Evolutionary conservation across 305 asterid genomes (phyloP).

Genomic region (Fraxinus ornus): DNA sequence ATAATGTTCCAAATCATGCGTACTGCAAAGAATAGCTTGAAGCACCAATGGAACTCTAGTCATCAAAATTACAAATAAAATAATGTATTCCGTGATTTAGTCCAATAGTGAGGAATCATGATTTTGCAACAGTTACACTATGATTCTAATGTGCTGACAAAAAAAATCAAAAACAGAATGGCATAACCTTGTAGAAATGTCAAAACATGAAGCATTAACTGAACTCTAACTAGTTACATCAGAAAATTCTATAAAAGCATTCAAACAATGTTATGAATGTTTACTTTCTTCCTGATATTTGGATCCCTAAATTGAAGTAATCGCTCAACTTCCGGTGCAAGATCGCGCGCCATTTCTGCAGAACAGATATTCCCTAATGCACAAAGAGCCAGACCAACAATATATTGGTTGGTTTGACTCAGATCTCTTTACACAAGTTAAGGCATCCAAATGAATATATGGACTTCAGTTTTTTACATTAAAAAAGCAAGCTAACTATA

Average conservation of each 20-base stretch:
- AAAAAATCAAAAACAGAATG: not conserved
- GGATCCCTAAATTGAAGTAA: slow-evolving; percentile 97
- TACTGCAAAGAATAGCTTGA: not conserved
- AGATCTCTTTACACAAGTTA: slow-evolving; percentile 77
- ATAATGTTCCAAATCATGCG: not conserved
- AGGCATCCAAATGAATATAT: slow-evolving; percentile 33
- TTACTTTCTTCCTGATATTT: slow-evolving; percentile 90
- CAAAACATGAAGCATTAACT: not conserved
- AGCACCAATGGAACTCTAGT: not conserved
- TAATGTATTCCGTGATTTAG: not conserved
- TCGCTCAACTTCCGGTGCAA: slow-evolving; percentile 95
- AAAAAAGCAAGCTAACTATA: slow-evolving; percentile 12
- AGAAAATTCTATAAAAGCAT: not conserved
- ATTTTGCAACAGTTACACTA: not conserved
- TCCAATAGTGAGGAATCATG: not conserved
- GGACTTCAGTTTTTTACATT: slow-evolving; percentile 13
- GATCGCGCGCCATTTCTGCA: slow-evolving; percentile 99
- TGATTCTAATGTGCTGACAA: not conserved
- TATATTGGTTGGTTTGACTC: slow-evolving; percentile 93
- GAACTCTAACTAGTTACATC: not conserved
- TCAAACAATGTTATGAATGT: slow-evolving; percentile 13
- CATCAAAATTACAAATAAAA: not conserved
- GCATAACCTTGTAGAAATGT: not conserved
- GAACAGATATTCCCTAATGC: slow-evolving; percentile 95
- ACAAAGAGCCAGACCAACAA: slow-evolving; percentile 99